Evolutionary conservation across 1,284 basidiomycete species (phyloP), one percentile per base, ranked within the genome.

Genomic region (Irpex lacteus): DNA sequence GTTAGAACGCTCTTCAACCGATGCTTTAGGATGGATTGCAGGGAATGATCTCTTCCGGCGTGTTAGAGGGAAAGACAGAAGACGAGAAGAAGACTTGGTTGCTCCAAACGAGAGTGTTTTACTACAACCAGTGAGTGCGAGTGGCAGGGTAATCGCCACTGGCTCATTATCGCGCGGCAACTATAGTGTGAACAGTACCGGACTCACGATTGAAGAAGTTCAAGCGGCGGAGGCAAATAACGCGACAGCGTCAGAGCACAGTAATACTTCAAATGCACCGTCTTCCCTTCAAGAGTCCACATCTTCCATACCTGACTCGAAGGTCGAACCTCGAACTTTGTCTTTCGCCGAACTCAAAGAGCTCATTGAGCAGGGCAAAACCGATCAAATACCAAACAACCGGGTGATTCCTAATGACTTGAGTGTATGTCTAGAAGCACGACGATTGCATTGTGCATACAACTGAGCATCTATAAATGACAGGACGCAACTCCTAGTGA

Each of bases 351-450:
- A 92, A 72, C 76, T 93, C 57, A 84, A 89, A 69, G 80, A 80
- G 52, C 78, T 93, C 63, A 90, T 93, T 64, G 85, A 90, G 70
- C 79, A 87, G 40, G 89, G 89, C 32, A 85, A 82, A 67, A 83
- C 85, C 1, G 88, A 90, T 68, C 76, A 87, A 71, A 91, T 93
- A 36, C 91, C 91, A 1, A 90, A 92, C 69, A 93, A 92, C 72
- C 89, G 87, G 65, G 65, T 79, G 53, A 90, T 93, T 59, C 85
- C 88, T 0, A 80, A 87, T 38, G 76, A 74, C 2, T 69, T 92
- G 38, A 89, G 87, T 74, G 90, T 91, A 70, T 61, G 85, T 52
- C 7, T 8, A 52, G 50, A 18, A 44, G 11, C 19, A 21, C 77
- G 5, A 8, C 15, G 40, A 55, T 49, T n/a, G 38, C 13, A 61